These are phyloP conservation scores for Rhynchospora tenuis DNA, from an alignment of 176 grass and related monocot genomes.

Conservation along the genomic window DNA sequence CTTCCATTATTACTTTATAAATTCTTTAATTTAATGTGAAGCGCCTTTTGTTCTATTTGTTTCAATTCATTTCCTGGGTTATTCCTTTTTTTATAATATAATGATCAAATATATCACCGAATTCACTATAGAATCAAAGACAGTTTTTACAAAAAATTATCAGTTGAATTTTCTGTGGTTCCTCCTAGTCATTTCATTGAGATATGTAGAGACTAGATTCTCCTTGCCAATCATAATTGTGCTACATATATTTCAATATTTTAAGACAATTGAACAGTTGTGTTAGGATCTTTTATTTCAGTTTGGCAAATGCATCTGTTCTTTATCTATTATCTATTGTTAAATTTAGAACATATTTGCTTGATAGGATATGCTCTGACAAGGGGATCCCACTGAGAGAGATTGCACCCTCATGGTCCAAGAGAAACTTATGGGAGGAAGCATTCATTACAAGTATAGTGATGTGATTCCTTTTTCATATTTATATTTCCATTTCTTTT, in stretches of 20 bases:
- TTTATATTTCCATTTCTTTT: conserved; percentile 4
- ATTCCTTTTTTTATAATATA: too few species aligned
- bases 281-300: background rate
- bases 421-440: conserved; percentile 64
- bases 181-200: background rate
- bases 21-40: background rate
- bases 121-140: too few species aligned
- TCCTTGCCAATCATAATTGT: background rate
- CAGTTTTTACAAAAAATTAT: too few species aligned
- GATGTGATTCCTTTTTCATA: conserved; percentile 13
- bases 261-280: background rate
- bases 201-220: background rate
- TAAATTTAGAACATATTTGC: background rate
- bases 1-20: background rate
- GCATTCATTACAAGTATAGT: conserved; percentile 85
- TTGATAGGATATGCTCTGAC: conserved; percentile 59
- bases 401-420: conserved; percentile 72
- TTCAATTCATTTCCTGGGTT: too few species aligned
- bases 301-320: background rate
- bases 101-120: too few species aligned
- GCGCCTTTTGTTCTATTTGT: background rate
- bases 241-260: background rate
- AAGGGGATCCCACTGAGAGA: conserved; percentile 57
- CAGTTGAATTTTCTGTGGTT: background rate
- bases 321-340: background rate